These are phyloP conservation scores for Albifimbria verrucaria DNA, from an alignment of 2,329 filamentous ascomycete genomes.

Conservation along the genomic window DNA sequence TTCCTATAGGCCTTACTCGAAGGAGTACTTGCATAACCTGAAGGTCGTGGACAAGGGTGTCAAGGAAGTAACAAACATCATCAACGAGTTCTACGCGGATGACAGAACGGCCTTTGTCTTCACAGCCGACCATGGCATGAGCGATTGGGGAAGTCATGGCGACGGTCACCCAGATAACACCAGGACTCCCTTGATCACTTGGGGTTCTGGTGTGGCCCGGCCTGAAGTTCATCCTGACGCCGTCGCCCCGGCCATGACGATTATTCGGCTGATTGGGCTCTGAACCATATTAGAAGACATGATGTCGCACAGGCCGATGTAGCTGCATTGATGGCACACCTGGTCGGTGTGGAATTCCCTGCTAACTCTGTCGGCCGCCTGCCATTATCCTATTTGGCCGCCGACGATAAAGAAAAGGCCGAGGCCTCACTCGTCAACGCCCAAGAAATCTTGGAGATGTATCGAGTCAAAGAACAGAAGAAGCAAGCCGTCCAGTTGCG, in stretches of 20 bases:
- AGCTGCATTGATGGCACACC: slow-evolving; percentile 91
- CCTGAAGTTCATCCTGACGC: slow-evolving; percentile 57
- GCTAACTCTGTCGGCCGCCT: slow-evolving; percentile 95
- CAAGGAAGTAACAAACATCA: slow-evolving; percentile 73
- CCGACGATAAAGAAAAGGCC: slow-evolving; percentile 71
- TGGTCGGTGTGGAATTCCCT: slow-evolving; percentile 83
- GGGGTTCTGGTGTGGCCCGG: slow-evolving; percentile 86
- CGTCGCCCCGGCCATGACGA: slow-evolving; percentile 82
- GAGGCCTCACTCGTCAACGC: slow-evolving; percentile 82
- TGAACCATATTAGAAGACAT: slow-evolving; percentile 77
- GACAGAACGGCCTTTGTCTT: slow-evolving; percentile 92
- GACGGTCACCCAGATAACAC: slow-evolving; percentile 98
- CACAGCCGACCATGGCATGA: slow-evolving; percentile 98
- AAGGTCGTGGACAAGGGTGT: slow-evolving; percentile 91
- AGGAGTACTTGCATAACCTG: slow-evolving; percentile 92
- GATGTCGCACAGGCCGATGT: slow-evolving; percentile 94
- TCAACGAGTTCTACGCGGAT: slow-evolving; percentile 82
- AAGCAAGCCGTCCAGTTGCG: slow-evolving; percentile 74
- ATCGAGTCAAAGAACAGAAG: slow-evolving; percentile 83
- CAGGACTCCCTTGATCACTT: slow-evolving; percentile 84
- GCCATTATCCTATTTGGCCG: slow-evolving; percentile 77
- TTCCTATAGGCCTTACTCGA: slow-evolving; percentile 82
- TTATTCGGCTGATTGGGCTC: slow-evolving; percentile 83
- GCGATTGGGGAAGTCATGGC: slow-evolving; percentile 97
- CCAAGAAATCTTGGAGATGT: slow-evolving; percentile 89